Percentiles rank a stretch among this genome's conserved stretches.
Evolutionary conservation across 2,329 filamentous ascomycete species (phyloP).

Genomic region (Aciculosporium take): DNA sequence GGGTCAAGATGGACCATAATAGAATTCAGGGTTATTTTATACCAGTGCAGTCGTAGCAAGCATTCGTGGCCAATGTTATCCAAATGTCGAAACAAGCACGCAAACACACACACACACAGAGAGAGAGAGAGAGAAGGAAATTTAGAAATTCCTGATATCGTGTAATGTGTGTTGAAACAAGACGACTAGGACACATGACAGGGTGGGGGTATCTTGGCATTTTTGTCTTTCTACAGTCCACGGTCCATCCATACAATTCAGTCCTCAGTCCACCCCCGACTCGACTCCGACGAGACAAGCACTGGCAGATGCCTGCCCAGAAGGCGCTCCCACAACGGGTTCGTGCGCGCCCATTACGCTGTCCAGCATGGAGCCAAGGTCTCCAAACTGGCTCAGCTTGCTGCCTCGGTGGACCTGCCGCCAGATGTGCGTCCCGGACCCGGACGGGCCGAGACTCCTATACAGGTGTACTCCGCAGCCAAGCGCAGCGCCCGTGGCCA

Average conservation of each 20-base stretch:
- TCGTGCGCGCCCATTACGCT: conserved; percentile 18
- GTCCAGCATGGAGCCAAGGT: conserved; percentile 31
- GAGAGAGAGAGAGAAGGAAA: background rate
- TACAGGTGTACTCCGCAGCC: conserved; percentile 27
- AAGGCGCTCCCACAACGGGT: conserved; percentile 6
- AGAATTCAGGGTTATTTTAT: too few relatives aligned
- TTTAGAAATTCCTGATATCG: background rate
- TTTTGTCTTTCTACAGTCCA: background rate
- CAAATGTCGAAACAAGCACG: too few relatives aligned
- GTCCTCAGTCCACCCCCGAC: conserved; percentile 20
- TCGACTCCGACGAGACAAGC: conserved; percentile 21
- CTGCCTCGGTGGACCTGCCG: conserved; percentile 16
- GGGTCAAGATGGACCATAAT: too few relatives aligned
- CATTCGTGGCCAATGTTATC: too few relatives aligned
- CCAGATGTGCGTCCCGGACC: conserved; percentile 30
- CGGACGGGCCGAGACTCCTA: conserved; percentile 29
- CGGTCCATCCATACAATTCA: background rate
- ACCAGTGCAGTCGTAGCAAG: too few relatives aligned
- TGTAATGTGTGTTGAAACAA: conserved; percentile 1
- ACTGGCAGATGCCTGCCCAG: conserved; percentile 7
- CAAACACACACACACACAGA: too few relatives aligned
- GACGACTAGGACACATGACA: background rate
- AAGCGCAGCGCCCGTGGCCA: conserved; percentile 24
- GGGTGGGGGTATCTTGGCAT: conserved; percentile 6
- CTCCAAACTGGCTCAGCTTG: conserved; percentile 29